Percentiles rank a stretch among this genome's conserved stretches.
Conservation (phyloP, 495 filamentous ascomycete genomes). For the Chaetomidium leptoderma region DNA sequence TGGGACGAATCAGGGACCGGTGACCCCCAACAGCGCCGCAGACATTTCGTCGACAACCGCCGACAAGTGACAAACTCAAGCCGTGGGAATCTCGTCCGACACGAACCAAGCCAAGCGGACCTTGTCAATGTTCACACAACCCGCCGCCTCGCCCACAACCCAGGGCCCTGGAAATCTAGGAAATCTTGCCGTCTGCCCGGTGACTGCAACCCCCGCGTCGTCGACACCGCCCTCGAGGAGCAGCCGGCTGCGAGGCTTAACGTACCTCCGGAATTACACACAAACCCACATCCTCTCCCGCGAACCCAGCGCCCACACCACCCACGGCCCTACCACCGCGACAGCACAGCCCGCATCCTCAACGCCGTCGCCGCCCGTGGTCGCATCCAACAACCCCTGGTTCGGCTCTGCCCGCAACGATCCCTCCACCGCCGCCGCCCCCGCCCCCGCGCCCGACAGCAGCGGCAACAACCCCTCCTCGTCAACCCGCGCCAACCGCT, state of each 20-base stretch:
- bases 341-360: constrained; percentile 26
- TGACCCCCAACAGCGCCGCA: not conserved
- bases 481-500: constrained; percentile 25
- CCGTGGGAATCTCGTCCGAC: not conserved
- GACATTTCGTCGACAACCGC: constrained; percentile 1
- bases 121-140: constrained; percentile 52
- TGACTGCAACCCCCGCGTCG: constrained; percentile 43
- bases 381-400: constrained; percentile 28
- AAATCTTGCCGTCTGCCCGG: constrained; percentile 39
- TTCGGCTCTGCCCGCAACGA: constrained; percentile 32
- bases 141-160: constrained; percentile 45
- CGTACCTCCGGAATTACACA: constrained; percentile 69
- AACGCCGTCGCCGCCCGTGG: constrained; percentile 12
- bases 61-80: not conserved
- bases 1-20: not conserved
- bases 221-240: constrained; percentile 45
- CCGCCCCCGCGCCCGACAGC: constrained; percentile 9
- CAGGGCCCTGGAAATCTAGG: constrained; percentile 36
- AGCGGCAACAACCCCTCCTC: constrained; percentile 23
- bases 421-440: constrained; percentile 6
- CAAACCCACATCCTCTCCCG: constrained; percentile 58
- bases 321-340: constrained; percentile 18
- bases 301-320: constrained; percentile 38
- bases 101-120: constrained; percentile 4
- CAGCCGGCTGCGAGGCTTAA: constrained; percentile 65